Evolutionary conservation across 2,329 filamentous ascomycete species (phyloP), one percentile per base, ranked within the genome.

Genomic region (Fusarium liriodendri): DNA sequence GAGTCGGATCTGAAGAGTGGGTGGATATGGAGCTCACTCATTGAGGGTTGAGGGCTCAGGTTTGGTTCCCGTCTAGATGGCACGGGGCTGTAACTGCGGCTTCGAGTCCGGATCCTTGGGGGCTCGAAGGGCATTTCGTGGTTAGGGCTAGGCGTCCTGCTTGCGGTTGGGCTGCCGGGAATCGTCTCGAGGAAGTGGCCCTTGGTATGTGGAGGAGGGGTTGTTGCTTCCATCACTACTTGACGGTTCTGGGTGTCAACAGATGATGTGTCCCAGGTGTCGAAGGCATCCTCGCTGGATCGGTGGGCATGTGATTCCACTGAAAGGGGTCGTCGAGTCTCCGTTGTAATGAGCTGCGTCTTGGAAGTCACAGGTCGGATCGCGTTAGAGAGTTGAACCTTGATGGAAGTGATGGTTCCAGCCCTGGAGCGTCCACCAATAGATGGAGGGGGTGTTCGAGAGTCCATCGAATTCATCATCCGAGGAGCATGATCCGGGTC

Each of bases 1-100:
- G 90, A 93, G 78, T 94, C 92, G 7, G 91, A 91, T 68, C 93
- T 88, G 84, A 95, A 95, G 4, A 95, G 87, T 10, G 93, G 93
- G 80, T 95, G 93, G 54, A 95, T 95, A 78, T 95, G 90, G 5
- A 90, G 86, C 80, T 95, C 92, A 76, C 87, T 84, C 73, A 83
- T 71, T 14, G 77, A 79, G 27, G 77, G 79, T 68, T 78, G 73
- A 20, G 74, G 62, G 16, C 64, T 69, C 9, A 71, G 66, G 33
- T 71, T 66, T 35, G 70, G 70, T 69, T 84, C 81, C 22, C 80
- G 80, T 9, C 78, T 77, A 35, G 77, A 78, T 13, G 82, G 66
- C 13, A 82, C 76, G 6, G 88, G 86, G 75, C 87, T 89, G 78
- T 85, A 87, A 77, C 88, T 90, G 67, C 88, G 85, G 69, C 86